phyloP scores from a whole-genome alignment of 2,329 filamentous ascomycete species.

The Nemania sp. region DNA sequence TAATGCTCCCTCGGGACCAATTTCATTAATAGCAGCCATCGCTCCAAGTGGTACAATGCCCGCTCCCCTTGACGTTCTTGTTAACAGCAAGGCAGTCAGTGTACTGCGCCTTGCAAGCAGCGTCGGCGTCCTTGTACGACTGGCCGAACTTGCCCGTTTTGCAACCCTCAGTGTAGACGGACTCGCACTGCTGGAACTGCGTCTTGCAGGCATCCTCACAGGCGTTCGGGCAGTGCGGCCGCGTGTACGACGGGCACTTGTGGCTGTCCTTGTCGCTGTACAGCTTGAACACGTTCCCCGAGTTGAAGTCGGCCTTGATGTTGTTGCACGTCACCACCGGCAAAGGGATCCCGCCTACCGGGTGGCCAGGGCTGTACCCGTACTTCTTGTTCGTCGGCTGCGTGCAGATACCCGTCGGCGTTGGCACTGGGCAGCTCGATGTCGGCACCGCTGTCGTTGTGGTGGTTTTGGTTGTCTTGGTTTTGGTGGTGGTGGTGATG shows the following conservation, averaged over 20 bases:
- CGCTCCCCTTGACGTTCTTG: slow-evolving; percentile 51
- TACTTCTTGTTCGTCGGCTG: slow-evolving; percentile 68
- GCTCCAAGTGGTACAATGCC: slow-evolving; percentile 54
- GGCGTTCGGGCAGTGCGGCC: slow-evolving; percentile 53
- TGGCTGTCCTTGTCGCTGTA: slow-evolving; percentile 60
- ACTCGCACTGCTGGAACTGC: slow-evolving; percentile 63
- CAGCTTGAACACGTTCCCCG: slow-evolving; percentile 63
- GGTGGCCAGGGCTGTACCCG: slow-evolving; percentile 74
- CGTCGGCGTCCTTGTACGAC: slow-evolving; percentile 48
- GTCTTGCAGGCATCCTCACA: slow-evolving; percentile 66
- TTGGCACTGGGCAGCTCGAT: slow-evolving; percentile 56
- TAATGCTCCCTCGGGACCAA: not conserved
- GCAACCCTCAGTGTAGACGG: slow-evolving; percentile 64
- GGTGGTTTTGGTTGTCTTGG: slow-evolving; percentile 47
- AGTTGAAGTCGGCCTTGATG: slow-evolving; percentile 54
- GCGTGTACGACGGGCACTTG: slow-evolving; percentile 60
- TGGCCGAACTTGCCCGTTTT: slow-evolving; percentile 48
- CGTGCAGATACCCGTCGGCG: slow-evolving; percentile 64
- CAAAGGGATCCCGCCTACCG: slow-evolving; percentile 64
- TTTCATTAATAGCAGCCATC: slow-evolving; percentile 17
- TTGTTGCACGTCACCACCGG: slow-evolving; percentile 69
- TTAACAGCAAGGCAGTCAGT: slow-evolving; percentile 61
- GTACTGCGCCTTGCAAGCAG: slow-evolving; percentile 64
- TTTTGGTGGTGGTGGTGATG: slow-evolving; percentile 49
- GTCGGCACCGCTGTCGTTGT: slow-evolving; percentile 43